Conservation (phyloP, 2,329 filamentous ascomycete genomes). For the Cladosporium sp. region DNA sequence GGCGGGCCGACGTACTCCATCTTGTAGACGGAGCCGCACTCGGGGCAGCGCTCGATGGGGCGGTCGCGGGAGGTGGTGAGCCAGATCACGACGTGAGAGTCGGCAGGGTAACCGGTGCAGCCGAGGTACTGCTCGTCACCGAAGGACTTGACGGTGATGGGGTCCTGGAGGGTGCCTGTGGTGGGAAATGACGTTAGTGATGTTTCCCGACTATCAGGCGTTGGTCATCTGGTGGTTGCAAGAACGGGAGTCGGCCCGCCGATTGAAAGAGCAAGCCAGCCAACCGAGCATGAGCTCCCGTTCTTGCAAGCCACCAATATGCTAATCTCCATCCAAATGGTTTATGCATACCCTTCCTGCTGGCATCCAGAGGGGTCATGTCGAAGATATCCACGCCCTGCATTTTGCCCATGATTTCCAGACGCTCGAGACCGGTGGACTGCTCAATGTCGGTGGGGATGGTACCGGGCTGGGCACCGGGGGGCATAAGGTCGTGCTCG, state of each 20-base stretch:
- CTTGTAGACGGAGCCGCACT: constrained; percentile 96
- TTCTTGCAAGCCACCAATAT: no score
- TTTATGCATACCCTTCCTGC: constrained; percentile 66
- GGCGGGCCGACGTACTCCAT: constrained; percentile 91
- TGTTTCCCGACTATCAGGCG: no score
- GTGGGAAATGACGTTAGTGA: constrained; percentile 4
- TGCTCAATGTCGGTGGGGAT: constrained; percentile 94
- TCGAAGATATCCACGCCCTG: constrained; percentile 97
- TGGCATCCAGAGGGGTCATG: constrained; percentile 93
- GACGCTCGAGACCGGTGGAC: constrained; percentile 93
- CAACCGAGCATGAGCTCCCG: no score
- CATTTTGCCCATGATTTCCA: constrained; percentile 99
- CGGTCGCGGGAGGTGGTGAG: constrained; percentile 83
- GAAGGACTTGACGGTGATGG: constrained; percentile 84
- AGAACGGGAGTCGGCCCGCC: not conserved
- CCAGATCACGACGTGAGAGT: constrained; percentile 90
- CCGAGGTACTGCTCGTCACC: constrained; percentile 96
- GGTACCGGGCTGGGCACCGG: constrained; percentile 76
- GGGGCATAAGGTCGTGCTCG: constrained; percentile 77
- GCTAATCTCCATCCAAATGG: not conserved
- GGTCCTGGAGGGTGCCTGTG: constrained; percentile 79
- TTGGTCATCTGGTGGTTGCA: no score
- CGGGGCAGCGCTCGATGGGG: constrained; percentile 89
- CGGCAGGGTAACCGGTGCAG: constrained; percentile 90
- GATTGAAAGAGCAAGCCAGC: no score